Evolutionary conservation across 2,329 filamentous ascomycete genomes (phyloP), one percentile per base, ranked within the genome.

Genomic region (Aspergillus candidus): DNA sequence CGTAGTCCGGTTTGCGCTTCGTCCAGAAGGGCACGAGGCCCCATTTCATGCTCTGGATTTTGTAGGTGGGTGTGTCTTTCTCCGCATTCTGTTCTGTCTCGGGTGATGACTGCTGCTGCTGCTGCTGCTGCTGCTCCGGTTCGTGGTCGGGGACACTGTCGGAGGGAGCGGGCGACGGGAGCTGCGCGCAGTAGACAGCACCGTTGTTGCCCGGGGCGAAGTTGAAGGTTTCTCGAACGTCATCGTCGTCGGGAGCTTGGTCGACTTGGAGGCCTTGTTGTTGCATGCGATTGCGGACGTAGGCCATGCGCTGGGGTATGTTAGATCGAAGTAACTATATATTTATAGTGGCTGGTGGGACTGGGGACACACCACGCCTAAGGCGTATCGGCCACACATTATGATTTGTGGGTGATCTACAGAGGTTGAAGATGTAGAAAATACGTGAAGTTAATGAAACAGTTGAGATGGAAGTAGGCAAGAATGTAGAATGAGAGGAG

Each of bases 41-140:
- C 93, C 93, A 98, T 76, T 88, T 91, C 86, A 97, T 97, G 2
- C 82, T 76, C 63, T 96, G 89, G 7, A 98, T 72, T 65, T 86
- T 91, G 71, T 94, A 95, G 3, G 11, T 39, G 1, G 22, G 39
- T 53, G 70, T 62, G 22, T 56, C 27, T 30, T 41, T 14, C 32
- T 35, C 32, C 6, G 22, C 3, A 15, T 12, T 18, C 35, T 14
- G 56, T 43, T 54, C 44, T 12, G 49, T 29, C 32, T 44, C 18
- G 33, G 27, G 13, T 10, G 46, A 41, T 10, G 52, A 22, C 22
- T 22, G 2, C 52, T 40, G 59, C 47, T 30, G 48, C 44, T 41
- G 43, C 34, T 40, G 36, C n/a, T 48, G 12, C 29, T 55, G 44
- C 18, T 51, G 18, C 6, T 48, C 32, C 22, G 55, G 47, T 36